Evolutionary conservation across 495 filamentous ascomycete genomes (phyloP), one percentile per base, ranked within the genome.

Genomic region (Chlorociboria aeruginascens): DNA sequence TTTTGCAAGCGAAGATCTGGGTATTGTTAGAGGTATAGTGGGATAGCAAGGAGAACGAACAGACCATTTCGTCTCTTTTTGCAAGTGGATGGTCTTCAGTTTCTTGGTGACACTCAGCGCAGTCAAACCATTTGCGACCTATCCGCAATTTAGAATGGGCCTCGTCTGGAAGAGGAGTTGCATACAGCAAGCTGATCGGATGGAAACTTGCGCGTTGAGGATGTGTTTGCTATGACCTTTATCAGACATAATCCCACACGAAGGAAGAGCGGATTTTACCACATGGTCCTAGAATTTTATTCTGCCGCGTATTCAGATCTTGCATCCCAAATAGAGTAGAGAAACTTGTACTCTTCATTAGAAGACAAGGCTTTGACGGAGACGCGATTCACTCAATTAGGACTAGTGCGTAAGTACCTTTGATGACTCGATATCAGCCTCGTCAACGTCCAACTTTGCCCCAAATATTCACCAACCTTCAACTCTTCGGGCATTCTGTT

Each of bases 101-200:
- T 56, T 96, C 92, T 33, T 70, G 70, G 70, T 98, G 92, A 68
- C 92, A 98, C 63, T 95, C 85, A 47, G 87, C 85, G 68, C 93
- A 98, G 67, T 97, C 93, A 69, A 95, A 97, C 92, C 92, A 97
- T 76, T 95, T 95, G 38, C 79, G 73, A 71, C 86, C 86, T 92
- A 53, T 16, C 34, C 12, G 36, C 55, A 38, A n/a, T 41, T 35
- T 17, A 49, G 46, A 12, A 38, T 8, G 25, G 14, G 17, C 20
- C 45, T 11, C 9, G 3, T 33, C 25, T 2, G 25, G 34, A 31
- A 33, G n/a, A 30, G 3, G 36, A 17, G 39, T 41, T 43, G 69
- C 81, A 56, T 74, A 89, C 92, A 98, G 72, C 92, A 98, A 43
- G 89, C 83, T 34, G 88, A 89, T 50, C 92, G 84, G 70, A 98